A percentile compares a stretch with the other conserved stretches of the same genome.
phyloP scores from a whole-genome alignment of 768 basidiomycete species.

The Leucocoprinus birnbaumii region DNA sequence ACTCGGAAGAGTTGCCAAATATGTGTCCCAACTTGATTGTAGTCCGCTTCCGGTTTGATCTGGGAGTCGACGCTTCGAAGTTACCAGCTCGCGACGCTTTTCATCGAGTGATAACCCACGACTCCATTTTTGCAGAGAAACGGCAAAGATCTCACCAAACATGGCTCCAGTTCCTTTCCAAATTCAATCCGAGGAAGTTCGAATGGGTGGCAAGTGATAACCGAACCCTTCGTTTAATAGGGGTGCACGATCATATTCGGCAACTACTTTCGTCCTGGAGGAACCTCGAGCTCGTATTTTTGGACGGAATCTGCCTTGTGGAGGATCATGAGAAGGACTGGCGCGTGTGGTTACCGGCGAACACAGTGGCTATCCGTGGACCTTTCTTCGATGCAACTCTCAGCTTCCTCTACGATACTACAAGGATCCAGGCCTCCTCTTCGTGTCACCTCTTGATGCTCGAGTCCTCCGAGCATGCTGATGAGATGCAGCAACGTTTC shows the following conservation, averaged over 20 bases:
- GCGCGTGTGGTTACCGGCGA: background rate
- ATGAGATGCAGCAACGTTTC: background rate
- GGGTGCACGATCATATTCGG: slow-evolving; percentile 12
- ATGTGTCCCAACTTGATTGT: slow-evolving; percentile 15
- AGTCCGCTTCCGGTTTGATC: slow-evolving; percentile 18
- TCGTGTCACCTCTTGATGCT: background rate
- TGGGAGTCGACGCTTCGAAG: no score
- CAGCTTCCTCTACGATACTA: background rate
- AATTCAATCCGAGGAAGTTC: slow-evolving; percentile 16
- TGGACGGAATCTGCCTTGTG: slow-evolving; percentile 16
- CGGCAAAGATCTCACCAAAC: slow-evolving; percentile 3
- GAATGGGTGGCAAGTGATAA: slow-evolving; percentile 17
- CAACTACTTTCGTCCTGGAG: slow-evolving; percentile 12
- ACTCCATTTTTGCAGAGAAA: slow-evolving; percentile 11
- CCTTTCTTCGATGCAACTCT: slow-evolving; percentile 3
- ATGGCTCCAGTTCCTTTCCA: slow-evolving; percentile 15
- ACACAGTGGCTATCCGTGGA: background rate
- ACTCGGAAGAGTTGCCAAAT: background rate
- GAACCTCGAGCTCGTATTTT: slow-evolving; percentile 14
- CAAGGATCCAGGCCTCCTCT: background rate
- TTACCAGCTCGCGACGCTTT: background rate
- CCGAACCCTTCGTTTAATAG: slow-evolving; percentile 9
- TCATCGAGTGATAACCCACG: slow-evolving; percentile 11
- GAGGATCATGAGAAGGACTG: slow-evolving; percentile 7
- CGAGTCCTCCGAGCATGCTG: background rate